Percentiles rank a stretch among this genome's conserved stretches.
These are phyloP conservation scores for Thalassiosira livingstoniorum DNA, from an alignment of 352 stramenopile species.

Conservation along the genomic window DNA sequence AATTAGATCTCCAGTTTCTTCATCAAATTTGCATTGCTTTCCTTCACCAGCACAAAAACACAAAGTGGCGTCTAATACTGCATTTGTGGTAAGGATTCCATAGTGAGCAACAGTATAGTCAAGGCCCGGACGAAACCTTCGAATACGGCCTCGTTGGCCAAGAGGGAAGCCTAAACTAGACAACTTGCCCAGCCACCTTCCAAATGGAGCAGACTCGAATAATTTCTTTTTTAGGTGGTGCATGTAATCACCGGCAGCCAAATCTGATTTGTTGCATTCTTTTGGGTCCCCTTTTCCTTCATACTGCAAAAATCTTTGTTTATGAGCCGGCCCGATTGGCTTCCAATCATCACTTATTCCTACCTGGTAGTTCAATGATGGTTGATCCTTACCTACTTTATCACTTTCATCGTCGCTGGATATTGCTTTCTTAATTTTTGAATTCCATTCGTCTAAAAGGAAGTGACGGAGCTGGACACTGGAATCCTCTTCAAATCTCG, in stretches of 20 bases:
- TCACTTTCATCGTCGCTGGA: constrained; percentile 71
- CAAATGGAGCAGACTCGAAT: constrained; percentile 84
- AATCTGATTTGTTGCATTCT: constrained; percentile 15
- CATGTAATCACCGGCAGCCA: constrained; percentile 52
- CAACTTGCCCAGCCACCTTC: constrained; percentile 74
- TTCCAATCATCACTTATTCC: constrained; percentile 82
- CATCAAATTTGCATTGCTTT: constrained; percentile 67
- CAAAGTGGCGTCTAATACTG: constrained; percentile 86
- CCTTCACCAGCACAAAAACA: constrained; percentile 77
- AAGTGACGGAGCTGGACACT: constrained; percentile 90
- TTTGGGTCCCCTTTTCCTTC: constrained; percentile 11
- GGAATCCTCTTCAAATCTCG: constrained; percentile 87
- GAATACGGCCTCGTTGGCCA: constrained; percentile 75
- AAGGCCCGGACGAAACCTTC: constrained; percentile 89
- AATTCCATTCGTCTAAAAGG: constrained; percentile 82
- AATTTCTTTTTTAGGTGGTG: constrained; percentile 66
- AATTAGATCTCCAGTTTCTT: constrained; percentile 69
- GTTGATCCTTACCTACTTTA: constrained; percentile 78
- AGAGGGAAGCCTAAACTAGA: constrained; percentile 76
- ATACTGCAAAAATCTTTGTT: constrained; percentile 86
- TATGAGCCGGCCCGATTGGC: constrained; percentile 86
- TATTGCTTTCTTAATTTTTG: constrained; percentile 67
- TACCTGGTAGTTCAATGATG: constrained; percentile 73
- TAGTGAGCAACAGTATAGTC: constrained; percentile 93
- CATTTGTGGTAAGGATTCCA: constrained; percentile 75